These are phyloP conservation scores for Ogataea kodamae DNA, from an alignment of 805 yeast species.

Conservation along the genomic window DNA sequence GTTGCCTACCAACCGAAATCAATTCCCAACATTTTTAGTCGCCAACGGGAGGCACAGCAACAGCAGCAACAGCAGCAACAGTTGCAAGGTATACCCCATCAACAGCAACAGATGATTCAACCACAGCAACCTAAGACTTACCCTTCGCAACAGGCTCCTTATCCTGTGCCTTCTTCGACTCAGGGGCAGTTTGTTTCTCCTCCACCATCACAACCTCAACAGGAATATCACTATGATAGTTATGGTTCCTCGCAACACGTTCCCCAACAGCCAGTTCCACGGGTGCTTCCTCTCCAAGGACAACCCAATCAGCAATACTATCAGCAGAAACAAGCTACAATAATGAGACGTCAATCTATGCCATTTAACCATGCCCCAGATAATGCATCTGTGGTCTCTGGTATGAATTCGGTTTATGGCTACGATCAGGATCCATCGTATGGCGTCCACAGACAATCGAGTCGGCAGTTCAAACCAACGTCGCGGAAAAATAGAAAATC, in stretches of 20 bases:
- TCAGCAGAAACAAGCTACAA: conserved; percentile 21
- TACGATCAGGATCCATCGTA: conserved; percentile 21
- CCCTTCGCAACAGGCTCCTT: not conserved
- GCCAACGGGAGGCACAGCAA: conserved; percentile 25
- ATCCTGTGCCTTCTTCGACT: not conserved
- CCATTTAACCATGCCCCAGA: conserved; percentile 25
- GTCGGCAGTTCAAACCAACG: conserved; percentile 38
- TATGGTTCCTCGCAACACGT: conserved; percentile 28
- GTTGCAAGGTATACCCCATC: conserved; percentile 5
- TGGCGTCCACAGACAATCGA: conserved; percentile 17
- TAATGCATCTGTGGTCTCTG: conserved; percentile 23
- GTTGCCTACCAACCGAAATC: conserved; percentile 21
- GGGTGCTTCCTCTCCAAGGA: conserved; percentile 35
- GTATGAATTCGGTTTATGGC: conserved; percentile 15
- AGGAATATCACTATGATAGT: conserved; percentile 17
- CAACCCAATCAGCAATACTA: conserved; percentile 30
- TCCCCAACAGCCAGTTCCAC: conserved; percentile 32
- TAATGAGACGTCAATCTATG: conserved; percentile 27
- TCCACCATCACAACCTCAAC: not conserved
- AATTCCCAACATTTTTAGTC: conserved; percentile 17
- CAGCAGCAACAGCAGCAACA: conserved; percentile 10
- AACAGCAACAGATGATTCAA: not conserved
- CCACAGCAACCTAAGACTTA: not conserved
- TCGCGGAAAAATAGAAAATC: conserved; percentile 45
- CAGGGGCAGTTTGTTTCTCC: not conserved